Base-by-base conservation (phyloP, 208 protist genomes). In the Leishmania aethiopica region DNA sequence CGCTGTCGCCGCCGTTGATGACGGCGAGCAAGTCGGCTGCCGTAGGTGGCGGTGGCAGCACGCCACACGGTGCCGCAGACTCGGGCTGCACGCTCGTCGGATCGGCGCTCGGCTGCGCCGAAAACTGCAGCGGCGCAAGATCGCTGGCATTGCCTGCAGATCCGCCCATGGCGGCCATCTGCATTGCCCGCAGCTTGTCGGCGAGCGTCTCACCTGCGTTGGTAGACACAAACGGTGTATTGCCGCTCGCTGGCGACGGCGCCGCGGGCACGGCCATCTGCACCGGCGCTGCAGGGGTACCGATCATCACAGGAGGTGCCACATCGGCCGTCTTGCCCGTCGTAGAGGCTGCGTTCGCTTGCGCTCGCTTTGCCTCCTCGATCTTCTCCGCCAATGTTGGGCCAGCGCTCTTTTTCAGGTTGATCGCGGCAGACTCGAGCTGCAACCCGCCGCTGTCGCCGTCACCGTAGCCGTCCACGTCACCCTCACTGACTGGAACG, bases 151-250 rank as follows among this genome's bases (percentile, higher is more conserved):
- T 13, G 45, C 15, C 49, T 10, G 42, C 19, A n/a, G 42, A 45
- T 19, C 53, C 66, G 8, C 70, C 77, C 66, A 79, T 72, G 1
- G 81, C 82, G 0, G 77, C 77, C 55, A 80, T 84, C 75, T 93
- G 86, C 89, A 95, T 95, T 19, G 90, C 92, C 67, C 91, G 80
- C 3, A 95, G 77, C 67, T 91, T 88, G 62, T 95, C 92, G n/a
- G 92, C 86, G 37, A 95, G 77, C 13, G 92, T 95, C 59, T 75
- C 78, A 22, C 84, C 84, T 4, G 59, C 69, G 35, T 42, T 83
- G n/a, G 72, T 86, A 1, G 75, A 84, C 25, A 84, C 84, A 51
- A 87, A 82, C 13, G 77, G 57, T 53, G 57, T 55, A 25, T 17
- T 74, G 22, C 28, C 17, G 45, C 70, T 37, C 55, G n/a, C 66